These are phyloP conservation scores for Sicyos edulis DNA, from an alignment of 306 rosid genomes.

Conservation along the genomic window DNA sequence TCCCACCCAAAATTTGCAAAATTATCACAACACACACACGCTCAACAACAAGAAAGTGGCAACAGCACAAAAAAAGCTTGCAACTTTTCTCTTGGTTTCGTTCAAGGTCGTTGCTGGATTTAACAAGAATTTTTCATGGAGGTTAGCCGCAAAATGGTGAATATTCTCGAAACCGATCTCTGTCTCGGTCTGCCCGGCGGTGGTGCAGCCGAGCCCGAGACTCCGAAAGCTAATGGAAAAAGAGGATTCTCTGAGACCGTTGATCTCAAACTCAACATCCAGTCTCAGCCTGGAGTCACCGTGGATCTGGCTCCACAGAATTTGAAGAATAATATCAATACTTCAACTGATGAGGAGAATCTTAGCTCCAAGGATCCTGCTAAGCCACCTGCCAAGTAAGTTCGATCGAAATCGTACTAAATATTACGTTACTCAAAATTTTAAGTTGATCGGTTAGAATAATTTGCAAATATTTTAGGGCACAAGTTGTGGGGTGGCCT, in stretches of 20 bases:
- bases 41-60: slow-evolving; percentile 9
- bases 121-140: neutral
- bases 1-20: slow-evolving; percentile 12
- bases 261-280: slow-evolving; percentile 78
- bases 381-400: slow-evolving; percentile 87
- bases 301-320: slow-evolving; percentile 38
- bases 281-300: slow-evolving; percentile 35
- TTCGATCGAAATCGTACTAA: too few species aligned
- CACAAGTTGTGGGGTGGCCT: slow-evolving; percentile 99
- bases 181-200: slow-evolving; percentile 90
- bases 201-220: slow-evolving; percentile 41
- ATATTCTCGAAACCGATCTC: slow-evolving; percentile 76
- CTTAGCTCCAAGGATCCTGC: slow-evolving; percentile 58
- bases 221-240: slow-evolving; percentile 57
- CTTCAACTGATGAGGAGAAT: slow-evolving; percentile 52
- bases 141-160: slow-evolving; percentile 37
- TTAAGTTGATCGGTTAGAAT: neutral
- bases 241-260: slow-evolving; percentile 90
- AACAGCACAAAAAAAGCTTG: neutral
- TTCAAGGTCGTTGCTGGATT: neutral
- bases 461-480: slow-evolving; percentile 31
- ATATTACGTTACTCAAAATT: neutral
- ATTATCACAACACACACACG: slow-evolving; percentile 11
- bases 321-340: slow-evolving; percentile 25
- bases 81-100: neutral